phyloP scores from a whole-genome alignment of 2,329 filamentous ascomycete species.

The Neospermospora avenae region DNA sequence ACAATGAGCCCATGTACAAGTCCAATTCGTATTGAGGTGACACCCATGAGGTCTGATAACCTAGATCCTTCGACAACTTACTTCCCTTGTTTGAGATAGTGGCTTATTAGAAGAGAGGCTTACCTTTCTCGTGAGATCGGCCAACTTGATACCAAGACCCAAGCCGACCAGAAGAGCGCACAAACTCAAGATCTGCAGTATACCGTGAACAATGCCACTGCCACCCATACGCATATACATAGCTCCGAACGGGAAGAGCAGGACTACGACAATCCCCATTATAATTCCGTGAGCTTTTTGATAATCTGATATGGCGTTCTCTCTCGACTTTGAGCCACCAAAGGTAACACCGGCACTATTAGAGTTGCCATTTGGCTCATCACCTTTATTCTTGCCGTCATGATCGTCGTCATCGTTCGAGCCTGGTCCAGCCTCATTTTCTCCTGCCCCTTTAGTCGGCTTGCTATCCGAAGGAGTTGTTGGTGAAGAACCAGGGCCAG shows the following conservation, averaged over 20 bases:
- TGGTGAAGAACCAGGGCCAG: constrained; percentile 1
- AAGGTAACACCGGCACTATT: not conserved
- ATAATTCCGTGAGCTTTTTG: constrained; percentile 52
- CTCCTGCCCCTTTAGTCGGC: not conserved
- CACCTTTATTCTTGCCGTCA: not conserved
- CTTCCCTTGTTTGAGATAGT: not conserved
- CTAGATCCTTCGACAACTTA: not conserved
- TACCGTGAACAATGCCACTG: constrained; percentile 49
- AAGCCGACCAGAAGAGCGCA: constrained; percentile 59
- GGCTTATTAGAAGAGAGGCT: constrained; percentile 28
- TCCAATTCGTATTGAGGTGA: not conserved
- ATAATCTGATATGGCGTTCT: constrained; percentile 13
- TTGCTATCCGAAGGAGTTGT: constrained; percentile 5
- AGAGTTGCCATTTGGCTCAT: not conserved
- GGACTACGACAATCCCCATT: constrained; percentile 57
- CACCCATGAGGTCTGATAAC: too few relatives aligned
- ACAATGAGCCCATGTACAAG: not conserved
- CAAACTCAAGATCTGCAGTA: constrained; percentile 53
- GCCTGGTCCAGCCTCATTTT: constrained; percentile 1
- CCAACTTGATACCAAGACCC: constrained; percentile 51
- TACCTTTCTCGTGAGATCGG: constrained; percentile 43
- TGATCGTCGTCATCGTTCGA: not conserved
- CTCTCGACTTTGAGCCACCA: not conserved
- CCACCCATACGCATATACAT: constrained; percentile 57
- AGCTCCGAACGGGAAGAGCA: constrained; percentile 58